Evolutionary conservation across 345 rosid species (phyloP).

Genomic region (Kandelia obovata): DNA sequence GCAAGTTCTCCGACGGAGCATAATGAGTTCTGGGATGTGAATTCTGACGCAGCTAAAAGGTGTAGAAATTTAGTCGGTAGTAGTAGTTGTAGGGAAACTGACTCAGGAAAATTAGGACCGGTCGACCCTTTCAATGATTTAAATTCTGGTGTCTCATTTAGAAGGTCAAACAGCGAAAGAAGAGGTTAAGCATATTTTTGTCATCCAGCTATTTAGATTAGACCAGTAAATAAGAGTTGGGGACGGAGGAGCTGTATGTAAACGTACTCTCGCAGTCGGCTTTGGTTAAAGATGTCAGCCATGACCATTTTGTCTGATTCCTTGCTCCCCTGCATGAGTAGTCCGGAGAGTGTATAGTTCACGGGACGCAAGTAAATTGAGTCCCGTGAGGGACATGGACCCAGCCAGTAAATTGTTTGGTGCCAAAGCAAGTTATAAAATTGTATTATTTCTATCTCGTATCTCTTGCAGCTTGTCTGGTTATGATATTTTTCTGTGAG

Average conservation of each 20-base stretch:
- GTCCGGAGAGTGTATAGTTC: conserved; percentile 15
- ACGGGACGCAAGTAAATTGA: neutral
- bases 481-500: neutral
- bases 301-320: conserved; percentile 31
- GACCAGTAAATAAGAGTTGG: conserved; percentile 33
- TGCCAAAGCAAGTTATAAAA: neutral
- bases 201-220: conserved; percentile 10
- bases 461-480: neutral
- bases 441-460: neutral
- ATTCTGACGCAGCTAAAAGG: conserved; percentile 27
- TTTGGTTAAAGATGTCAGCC: conserved; percentile 24
- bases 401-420: neutral
- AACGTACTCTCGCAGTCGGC: conserved; percentile 29
- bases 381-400: conserved; percentile 5
- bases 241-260: conserved; percentile 25
- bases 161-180: conserved; percentile 33
- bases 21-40: conserved; percentile 9
- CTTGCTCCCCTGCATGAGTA: neutral
- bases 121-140: conserved; percentile 35
- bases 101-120: conserved; percentile 33
- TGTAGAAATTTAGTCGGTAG: conserved; percentile 38
- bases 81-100: conserved; percentile 41
- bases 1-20: conserved; percentile 1
- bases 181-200: conserved; percentile 23
- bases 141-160: conserved; percentile 38